Evolutionary conservation across 1,139 yeast genomes (phyloP).

Genomic region (Suhomyces panamericanus): DNA sequence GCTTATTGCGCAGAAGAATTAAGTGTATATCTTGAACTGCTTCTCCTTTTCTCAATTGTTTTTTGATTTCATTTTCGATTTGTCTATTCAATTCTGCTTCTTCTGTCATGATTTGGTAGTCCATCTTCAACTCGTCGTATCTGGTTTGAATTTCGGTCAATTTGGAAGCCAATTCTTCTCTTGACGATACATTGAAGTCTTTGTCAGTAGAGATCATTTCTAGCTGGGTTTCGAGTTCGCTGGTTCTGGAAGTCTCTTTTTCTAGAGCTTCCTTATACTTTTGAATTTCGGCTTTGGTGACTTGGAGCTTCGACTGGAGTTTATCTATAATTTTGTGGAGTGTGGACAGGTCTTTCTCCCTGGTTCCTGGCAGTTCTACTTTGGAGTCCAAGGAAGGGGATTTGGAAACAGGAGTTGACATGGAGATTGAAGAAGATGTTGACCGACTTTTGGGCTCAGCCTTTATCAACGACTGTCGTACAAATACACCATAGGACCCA

Average conservation of each 20-base stretch:
- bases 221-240: constrained; percentile 38
- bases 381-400: neutral
- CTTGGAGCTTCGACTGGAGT: constrained; percentile 43
- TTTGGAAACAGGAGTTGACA: neutral
- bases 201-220: constrained; percentile 58
- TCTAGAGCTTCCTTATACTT: constrained; percentile 23
- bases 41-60: constrained; percentile 18
- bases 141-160: constrained; percentile 32
- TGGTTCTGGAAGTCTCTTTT: constrained; percentile 18
- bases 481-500: constrained; percentile 60
- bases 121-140: constrained; percentile 40
- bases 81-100: constrained; percentile 47
- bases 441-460: neutral
- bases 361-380: neutral
- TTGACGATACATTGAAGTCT: constrained; percentile 49
- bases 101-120: constrained; percentile 45
- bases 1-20: constrained; percentile 30
- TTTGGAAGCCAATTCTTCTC: constrained; percentile 33
- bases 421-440: neutral
- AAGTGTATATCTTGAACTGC: constrained; percentile 20
- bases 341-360: constrained; percentile 4
- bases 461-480: constrained; percentile 35
- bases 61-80: constrained; percentile 36
- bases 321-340: constrained; percentile 40
- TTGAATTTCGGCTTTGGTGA: constrained; percentile 31